phyloP scores from a whole-genome alignment of 2,329 filamentous ascomycete species.

The Colletotrichum tamarilloi region DNA sequence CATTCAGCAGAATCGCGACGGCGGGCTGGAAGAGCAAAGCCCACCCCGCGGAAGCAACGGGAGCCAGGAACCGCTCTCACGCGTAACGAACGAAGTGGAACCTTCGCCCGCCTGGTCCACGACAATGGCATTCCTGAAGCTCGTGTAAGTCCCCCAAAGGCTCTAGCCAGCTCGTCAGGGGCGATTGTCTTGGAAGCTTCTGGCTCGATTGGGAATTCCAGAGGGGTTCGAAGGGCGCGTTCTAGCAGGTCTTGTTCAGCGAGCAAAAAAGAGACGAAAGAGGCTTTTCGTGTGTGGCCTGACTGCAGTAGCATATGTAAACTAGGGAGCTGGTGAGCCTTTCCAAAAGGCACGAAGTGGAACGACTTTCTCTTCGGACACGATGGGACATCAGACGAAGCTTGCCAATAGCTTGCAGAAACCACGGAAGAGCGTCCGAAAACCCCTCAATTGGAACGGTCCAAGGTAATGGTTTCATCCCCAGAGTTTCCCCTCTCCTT shows the following conservation, averaged over 20 bases:
- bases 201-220: not conserved
- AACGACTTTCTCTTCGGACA: not conserved
- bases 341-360: not conserved
- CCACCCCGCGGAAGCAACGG: not conserved
- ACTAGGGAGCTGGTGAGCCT: not conserved
- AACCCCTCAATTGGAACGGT: not conserved
- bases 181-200: not conserved
- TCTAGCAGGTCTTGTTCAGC: not conserved
- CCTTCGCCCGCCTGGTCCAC: not conserved
- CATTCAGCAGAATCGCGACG: constrained; percentile 3
- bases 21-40: constrained; percentile 13
- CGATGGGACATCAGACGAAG: not conserved
- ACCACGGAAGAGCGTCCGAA: not conserved
- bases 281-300: not conserved
- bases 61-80: not conserved
- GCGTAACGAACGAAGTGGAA: not conserved
- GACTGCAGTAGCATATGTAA: not conserved
- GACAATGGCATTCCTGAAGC: constrained; percentile 21
- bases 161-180: not conserved
- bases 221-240: not conserved
- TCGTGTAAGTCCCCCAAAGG: not conserved
- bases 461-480: not conserved
- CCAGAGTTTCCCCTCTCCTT: not conserved
- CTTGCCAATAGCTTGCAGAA: not conserved
- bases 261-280: not conserved